Conservation (phyloP, 495 filamentous ascomycete genomes). For the Glonium stellatum region DNA sequence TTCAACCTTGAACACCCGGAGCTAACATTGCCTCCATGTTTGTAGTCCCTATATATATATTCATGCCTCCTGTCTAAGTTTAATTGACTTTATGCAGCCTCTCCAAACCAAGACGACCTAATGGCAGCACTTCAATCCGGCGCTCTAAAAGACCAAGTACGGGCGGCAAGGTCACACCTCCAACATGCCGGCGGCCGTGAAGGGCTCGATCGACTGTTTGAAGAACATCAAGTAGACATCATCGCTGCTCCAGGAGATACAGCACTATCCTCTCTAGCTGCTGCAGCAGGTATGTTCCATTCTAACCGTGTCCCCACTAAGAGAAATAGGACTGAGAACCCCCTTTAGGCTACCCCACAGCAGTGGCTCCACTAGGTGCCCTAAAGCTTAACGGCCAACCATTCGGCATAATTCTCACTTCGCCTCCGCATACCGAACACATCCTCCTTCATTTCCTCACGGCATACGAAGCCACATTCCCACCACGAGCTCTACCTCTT, state of each 20-base stretch:
- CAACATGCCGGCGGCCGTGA: slow-evolving; percentile 1
- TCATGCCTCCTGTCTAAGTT: not conserved
- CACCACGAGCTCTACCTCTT: slow-evolving; percentile 20
- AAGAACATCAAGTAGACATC: slow-evolving; percentile 23
- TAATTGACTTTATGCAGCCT: slow-evolving; percentile 3
- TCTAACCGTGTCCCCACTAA: not conserved
- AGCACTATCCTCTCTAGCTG: slow-evolving; percentile 24
- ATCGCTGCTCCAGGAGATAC: slow-evolving; percentile 27
- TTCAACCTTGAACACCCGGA: slow-evolving; percentile 28
- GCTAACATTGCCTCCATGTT: slow-evolving; percentile 1
- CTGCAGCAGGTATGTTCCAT: slow-evolving; percentile 17
- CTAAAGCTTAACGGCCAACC: slow-evolving; percentile 29
- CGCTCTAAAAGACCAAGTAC: slow-evolving; percentile 8
- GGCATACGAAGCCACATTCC: slow-evolving; percentile 30
- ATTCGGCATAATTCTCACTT: slow-evolving; percentile 27
- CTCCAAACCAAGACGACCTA: slow-evolving; percentile 25
- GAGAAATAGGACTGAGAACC: not conserved
- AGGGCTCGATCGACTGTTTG: slow-evolving; percentile 26
- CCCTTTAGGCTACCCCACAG: slow-evolving; percentile 27
- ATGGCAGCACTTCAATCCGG: slow-evolving; percentile 21
- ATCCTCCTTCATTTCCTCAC: slow-evolving; percentile 28
- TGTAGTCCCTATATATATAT: too few relatives aligned
- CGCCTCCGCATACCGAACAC: slow-evolving; percentile 22
- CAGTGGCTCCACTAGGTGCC: slow-evolving; percentile 24
- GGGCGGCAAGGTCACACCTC: slow-evolving; percentile 16